Evolutionary conservation across 2,329 filamentous ascomycete genomes (phyloP), one percentile per base, ranked within the genome.

Genomic region (Drechslerella dactyloides): DNA sequence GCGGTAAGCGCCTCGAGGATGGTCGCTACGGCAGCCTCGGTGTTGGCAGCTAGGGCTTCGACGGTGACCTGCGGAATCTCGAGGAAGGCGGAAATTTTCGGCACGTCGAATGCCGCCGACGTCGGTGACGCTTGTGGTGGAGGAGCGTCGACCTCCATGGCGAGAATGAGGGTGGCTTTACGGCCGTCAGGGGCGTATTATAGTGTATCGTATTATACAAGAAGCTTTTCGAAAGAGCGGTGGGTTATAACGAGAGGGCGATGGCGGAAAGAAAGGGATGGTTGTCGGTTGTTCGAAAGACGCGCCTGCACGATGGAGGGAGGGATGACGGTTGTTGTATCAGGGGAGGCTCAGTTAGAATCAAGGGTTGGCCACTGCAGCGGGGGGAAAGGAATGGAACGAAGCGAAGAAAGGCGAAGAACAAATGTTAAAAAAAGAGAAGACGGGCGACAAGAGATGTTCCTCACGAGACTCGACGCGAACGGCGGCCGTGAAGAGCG

Each of bases 1-100:
- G 83, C 82, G 23, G 88, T 85, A 59, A 97, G 86, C 24, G 90
- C 88, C 73, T 86, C 83, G 44, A 99, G 84, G 58, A 99, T 83
- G 46, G 85, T 83, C 68, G 85, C 84, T 74, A 97, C 89, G 24
- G 96, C 86, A 11, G 96, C 91, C 74, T 85, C 82, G 2, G 92
- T 97, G 54, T 74, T 74, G 8, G 33, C 50, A 27, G 74, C 57
- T 19, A 76, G 54, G 21, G 73, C 59, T 61, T 74, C 63, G n/a
- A 77, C 54, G n/a, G 63, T 69, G 23, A 76, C 73, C 35, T 75
- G 74, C 1, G 74, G 73, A 10, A 77, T 56, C 17, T 73, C 73
- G 10, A 76, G 62, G 65, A 77, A 77, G 8, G 74, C 68, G 40
- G 75, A 75, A 48, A 77, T 74, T 66, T 76, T 74, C 42, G 69